Conservation (phyloP, 1,284 basidiomycete genomes). For the Apiotrichum siamense region DNA sequence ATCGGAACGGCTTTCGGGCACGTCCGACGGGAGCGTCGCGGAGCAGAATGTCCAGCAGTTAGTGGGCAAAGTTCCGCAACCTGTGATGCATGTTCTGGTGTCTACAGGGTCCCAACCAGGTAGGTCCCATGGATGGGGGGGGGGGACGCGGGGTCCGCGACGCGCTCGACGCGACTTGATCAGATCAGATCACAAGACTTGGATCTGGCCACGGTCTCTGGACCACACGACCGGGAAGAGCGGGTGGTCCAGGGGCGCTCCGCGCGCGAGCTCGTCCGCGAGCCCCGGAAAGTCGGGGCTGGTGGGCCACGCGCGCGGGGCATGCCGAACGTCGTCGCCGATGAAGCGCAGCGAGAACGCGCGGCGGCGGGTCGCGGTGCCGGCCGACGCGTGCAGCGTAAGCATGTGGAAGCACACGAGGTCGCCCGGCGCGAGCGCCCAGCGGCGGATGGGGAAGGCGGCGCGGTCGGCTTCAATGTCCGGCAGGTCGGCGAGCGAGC, state of each 20-base stretch:
- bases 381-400: slow-evolving; percentile 15
- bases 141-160: too few species aligned
- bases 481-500: slow-evolving; percentile 11
- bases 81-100: too few species aligned
- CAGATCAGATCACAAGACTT: too few species aligned
- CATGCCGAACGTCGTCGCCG: slow-evolving; percentile 5
- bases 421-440: slow-evolving; percentile 14
- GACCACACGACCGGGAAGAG: slow-evolving; percentile 16
- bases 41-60: too few species aligned
- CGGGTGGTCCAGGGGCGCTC: slow-evolving; percentile 8
- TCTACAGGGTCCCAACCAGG: too few species aligned
- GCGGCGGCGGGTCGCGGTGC: background rate
- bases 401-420: slow-evolving; percentile 18
- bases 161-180: too few species aligned
- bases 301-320: slow-evolving; percentile 11
- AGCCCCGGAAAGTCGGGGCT: slow-evolving; percentile 13
- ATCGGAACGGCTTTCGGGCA: too few species aligned
- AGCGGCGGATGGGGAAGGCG: slow-evolving; percentile 6
- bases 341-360: slow-evolving; percentile 2
- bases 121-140: too few species aligned
- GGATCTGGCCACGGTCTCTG: background rate
- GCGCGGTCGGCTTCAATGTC: slow-evolving; percentile 10
- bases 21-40: too few species aligned
- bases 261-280: slow-evolving; percentile 5
- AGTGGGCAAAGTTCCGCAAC: too few species aligned